Base-by-base conservation (phyloP, 2,329 filamentous ascomycete genomes). In the Nannizzia gypsea region DNA sequence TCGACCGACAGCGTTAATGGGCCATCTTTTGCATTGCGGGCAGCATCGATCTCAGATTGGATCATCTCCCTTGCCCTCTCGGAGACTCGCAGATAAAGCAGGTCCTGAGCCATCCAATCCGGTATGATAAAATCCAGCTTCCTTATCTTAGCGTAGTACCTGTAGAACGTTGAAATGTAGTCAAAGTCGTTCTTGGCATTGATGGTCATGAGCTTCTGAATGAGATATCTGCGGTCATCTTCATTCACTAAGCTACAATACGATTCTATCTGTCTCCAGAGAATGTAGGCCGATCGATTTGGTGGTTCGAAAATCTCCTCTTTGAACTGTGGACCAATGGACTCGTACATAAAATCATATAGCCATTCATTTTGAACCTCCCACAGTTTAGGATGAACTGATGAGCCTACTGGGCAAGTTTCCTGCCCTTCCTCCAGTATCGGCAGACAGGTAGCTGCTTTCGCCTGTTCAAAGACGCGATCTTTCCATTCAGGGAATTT, bases 241-340 rank as follows among this genome's bases (percentile, higher is more conserved):
- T 57, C 55, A 42, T 40, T 26, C 20, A 44, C 34, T 42, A 31
- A 24, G 36, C 38, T 57, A 6, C 24, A 40, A 44, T 44, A 57
- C 22, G 55, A 40, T 57, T 57, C 55, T 57, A 57, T 57, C 38
- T 57, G 34, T 15, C 34, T 26, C 55, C 55, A 57, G 55, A 57
- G 55, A 42, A 57, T 34, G 20, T 40, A 57, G 5, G 55, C 55
- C n/a, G 55, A 57, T 20, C 55, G 55, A 15, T 57, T 57, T 26
- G 20, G 20, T 3, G 55, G 55, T 20, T 40, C 55, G 9, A 24
- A 13, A 15, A 57, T 40, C 22, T 40, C 38, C 17, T 57, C 38
- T 24, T 57, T 26, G 36, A 57, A 57, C 20, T 24, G 38, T 42
- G 55, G 31, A 24, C 38, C 55, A 9, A 57, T 28, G n/a, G 55